phyloP scores from a whole-genome alignment of 148 eudicot genomes.

The Amaranthus hypochondriacus region DNA sequence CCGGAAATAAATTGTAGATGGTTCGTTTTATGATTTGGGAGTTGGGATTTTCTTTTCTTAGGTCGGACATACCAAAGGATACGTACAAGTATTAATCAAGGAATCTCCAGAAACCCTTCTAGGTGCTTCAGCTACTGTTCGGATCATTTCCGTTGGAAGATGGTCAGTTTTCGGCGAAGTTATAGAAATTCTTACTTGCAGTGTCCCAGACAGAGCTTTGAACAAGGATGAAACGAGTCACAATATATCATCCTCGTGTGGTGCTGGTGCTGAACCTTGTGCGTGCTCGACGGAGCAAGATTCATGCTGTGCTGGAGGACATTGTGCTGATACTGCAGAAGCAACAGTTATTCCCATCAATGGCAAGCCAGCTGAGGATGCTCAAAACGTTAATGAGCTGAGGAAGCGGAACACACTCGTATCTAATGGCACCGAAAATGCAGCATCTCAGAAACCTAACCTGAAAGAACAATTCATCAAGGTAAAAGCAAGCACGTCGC shows the following conservation, averaged over 20 bases:
- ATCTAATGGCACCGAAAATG: conserved; percentile 21
- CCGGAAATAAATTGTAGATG: background rate
- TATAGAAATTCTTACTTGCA: conserved; percentile 41
- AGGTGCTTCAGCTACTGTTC: conserved; percentile 72
- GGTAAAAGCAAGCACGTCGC: conserved; percentile 8
- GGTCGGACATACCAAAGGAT: conserved; percentile 97
- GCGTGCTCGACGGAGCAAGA: conserved; percentile 48
- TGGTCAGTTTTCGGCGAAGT: conserved; percentile 98
- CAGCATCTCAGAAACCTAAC: conserved; percentile 11
- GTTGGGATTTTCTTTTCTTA: conserved; percentile 27
- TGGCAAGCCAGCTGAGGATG: conserved; percentile 12
- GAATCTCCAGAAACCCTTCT: conserved; percentile 62
- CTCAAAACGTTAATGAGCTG: conserved; percentile 28
- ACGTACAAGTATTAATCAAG: conserved; percentile 73
- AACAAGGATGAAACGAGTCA: conserved; percentile 16
- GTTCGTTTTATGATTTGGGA: conserved; percentile 1
- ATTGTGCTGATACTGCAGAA: conserved; percentile 17
- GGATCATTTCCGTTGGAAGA: conserved; percentile 82
- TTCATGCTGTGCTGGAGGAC: conserved; percentile 45
- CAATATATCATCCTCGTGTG: conserved; percentile 37
- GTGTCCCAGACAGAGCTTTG: conserved; percentile 15
- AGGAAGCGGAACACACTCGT: conserved; percentile 37
- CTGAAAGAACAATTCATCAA: conserved; percentile 20
- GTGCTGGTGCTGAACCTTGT: conserved; percentile 37
- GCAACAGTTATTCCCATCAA: conserved; percentile 10